phyloP scores from a whole-genome alignment of 306 rosid genomes.

The Datisca glomerata region DNA sequence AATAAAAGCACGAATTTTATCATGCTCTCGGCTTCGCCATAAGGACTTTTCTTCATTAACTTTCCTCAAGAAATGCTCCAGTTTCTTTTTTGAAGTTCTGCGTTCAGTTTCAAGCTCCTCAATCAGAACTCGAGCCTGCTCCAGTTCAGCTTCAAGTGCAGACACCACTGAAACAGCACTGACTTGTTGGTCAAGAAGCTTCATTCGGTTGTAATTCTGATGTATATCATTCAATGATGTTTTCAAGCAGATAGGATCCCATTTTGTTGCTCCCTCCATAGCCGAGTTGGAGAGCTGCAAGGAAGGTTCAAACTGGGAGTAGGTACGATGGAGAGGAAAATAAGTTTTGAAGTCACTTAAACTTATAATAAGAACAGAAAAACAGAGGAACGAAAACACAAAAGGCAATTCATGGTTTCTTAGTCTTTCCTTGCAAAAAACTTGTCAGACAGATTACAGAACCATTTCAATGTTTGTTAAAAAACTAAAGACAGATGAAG shows the following conservation, averaged over 20 bases:
- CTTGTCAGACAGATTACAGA: too few species aligned
- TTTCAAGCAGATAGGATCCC: slow-evolving; percentile 71
- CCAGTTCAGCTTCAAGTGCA: slow-evolving; percentile 73
- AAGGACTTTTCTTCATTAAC: slow-evolving; percentile 65
- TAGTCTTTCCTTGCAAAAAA: too few species aligned
- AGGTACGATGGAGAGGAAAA: too few species aligned
- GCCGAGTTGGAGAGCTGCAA: slow-evolving; percentile 49
- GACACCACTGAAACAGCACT: slow-evolving; percentile 51
- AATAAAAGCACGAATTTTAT: slow-evolving; percentile 68
- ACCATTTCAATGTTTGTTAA: too few species aligned
- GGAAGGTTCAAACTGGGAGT: slow-evolving; percentile 35
- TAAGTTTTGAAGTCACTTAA: too few species aligned
- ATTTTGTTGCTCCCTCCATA: slow-evolving; percentile 88
- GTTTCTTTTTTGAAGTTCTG: slow-evolving; percentile 64
- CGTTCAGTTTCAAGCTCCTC: slow-evolving; percentile 80
- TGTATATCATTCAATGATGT: slow-evolving; percentile 43
- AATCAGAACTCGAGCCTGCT: slow-evolving; percentile 59
- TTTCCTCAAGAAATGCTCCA: slow-evolving; percentile 71
- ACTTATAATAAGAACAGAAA: too few species aligned
- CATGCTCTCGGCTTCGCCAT: slow-evolving; percentile 87
- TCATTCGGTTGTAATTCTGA: slow-evolving; percentile 43
- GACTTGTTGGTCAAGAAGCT: slow-evolving; percentile 58
- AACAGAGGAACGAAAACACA: not conserved
- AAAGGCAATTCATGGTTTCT: too few species aligned
- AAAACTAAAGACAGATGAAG: too few species aligned